Evolutionary conservation across 306 rosid genomes (phyloP).

Genomic region (Malus asiatica): DNA sequence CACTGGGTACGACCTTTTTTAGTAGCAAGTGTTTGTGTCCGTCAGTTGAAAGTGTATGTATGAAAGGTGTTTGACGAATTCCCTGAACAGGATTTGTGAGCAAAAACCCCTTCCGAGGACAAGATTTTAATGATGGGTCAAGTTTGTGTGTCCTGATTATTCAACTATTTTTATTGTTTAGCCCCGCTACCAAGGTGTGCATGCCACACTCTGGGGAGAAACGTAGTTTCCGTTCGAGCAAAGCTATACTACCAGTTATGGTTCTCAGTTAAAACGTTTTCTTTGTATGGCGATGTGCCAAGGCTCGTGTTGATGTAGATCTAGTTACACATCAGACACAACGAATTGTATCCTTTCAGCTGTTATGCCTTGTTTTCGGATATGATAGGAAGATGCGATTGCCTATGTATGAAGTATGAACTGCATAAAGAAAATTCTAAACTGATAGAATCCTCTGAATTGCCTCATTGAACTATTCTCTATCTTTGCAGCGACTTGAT

Average conservation of each 20-base stretch:
- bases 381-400: neutral
- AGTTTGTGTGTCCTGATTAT: neutral
- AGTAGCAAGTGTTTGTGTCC: no score
- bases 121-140: neutral
- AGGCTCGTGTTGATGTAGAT: neutral
- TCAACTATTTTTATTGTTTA: neutral
- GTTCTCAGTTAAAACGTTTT: neutral
- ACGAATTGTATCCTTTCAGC: neutral
- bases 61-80: neutral
- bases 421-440: neutral
- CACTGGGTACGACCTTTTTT: no score
- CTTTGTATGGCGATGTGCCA: no score
- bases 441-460: neutral
- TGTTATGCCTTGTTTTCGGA: neutral
- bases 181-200: no score
- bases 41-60: neutral
- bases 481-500: constrained; percentile 63
- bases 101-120: neutral
- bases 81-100: neutral
- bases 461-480: constrained; percentile 9
- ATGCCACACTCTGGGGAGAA: neutral
- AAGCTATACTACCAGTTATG: neutral
- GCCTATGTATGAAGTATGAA: neutral
- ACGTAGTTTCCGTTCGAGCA: neutral
- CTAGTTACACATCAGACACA: neutral